phyloP scores from a whole-genome alignment of 1,284 basidiomycete genomes.

The Dichomitus squalens region DNA sequence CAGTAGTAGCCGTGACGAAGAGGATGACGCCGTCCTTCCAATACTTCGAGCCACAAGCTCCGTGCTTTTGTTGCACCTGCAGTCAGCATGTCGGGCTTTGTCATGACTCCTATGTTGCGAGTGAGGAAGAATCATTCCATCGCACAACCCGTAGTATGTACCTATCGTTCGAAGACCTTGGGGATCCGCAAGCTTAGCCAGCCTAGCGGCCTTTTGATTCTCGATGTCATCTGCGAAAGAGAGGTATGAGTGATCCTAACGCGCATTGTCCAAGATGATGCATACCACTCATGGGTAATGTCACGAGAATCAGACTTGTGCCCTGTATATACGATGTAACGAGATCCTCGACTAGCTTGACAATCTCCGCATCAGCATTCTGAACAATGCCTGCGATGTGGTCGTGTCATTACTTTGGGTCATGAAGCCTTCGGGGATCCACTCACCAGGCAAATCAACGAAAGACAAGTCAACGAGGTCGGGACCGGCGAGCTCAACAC shows the following conservation, averaged over 20 bases:
- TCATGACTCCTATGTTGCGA: slow-evolving; percentile 55
- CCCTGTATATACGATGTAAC: slow-evolving; percentile 48
- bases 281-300: slow-evolving; percentile 63
- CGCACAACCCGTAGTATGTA: slow-evolving; percentile 20
- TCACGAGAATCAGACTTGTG: slow-evolving; percentile 53
- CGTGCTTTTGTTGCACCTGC: slow-evolving; percentile 46
- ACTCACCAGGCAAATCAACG: slow-evolving; percentile 47
- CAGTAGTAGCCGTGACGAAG: slow-evolving; percentile 68
- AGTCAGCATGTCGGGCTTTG: slow-evolving; percentile 61
- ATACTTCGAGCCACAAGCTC: slow-evolving; percentile 50
- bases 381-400: slow-evolving; percentile 44
- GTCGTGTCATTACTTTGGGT: neutral
- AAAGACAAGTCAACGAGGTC: slow-evolving; percentile 47
- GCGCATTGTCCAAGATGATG: neutral
- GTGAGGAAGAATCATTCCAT: slow-evolving; percentile 36
- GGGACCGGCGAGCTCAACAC: slow-evolving; percentile 47
- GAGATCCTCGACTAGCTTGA: slow-evolving; percentile 49
- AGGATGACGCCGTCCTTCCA: slow-evolving; percentile 47
- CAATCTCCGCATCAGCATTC: slow-evolving; percentile 45
- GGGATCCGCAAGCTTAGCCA: slow-evolving; percentile 56
- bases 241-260: no score
- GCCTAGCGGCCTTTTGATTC: slow-evolving; percentile 57
- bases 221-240: slow-evolving; percentile 60
- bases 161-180: slow-evolving; percentile 61
- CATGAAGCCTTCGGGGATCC: neutral